Base-by-base conservation (phyloP, 2,329 filamentous ascomycete genomes). In the Acrocalymma vagum region DNA sequence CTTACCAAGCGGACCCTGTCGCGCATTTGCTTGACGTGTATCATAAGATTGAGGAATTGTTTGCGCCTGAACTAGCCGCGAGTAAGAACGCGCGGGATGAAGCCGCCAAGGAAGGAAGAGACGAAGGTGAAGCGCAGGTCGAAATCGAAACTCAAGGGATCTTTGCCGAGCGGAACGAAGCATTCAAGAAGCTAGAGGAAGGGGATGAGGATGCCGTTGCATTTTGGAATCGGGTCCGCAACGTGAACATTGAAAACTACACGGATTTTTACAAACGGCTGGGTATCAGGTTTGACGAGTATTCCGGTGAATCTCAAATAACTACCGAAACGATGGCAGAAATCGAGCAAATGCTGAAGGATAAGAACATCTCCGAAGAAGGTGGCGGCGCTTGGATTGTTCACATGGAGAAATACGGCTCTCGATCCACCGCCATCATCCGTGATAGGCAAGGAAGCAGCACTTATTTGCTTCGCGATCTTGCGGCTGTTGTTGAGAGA, bases 401-500 rank as follows among this genome's bases (percentile, higher is more conserved):
- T 41, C 83, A 91, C 67, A 89, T 91, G 62, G 74, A 79, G 37
- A 84, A 87, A 63, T 81, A 86, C 44, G 77, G 87, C 1, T 88
- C 88, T 73, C 82, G 80, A 44, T 79, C 90, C 9, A 84, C 83
- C 61, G 81, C 86, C 17, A 80, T 91, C 38, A 80, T 91, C 43
- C 81, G 85, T 52, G 88, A 89, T 73, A 83, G 81, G 53, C 85
- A 88, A 51, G 88, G 88, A 39, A 90, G 86, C 9, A 87, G 86
- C 26, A 79, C 90, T 22, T 92, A 93, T 64, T 78, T 92, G 30
- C 89, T 88, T 34, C 83, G 88, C 53, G 87, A 93, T 67, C 86
- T 92, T 48, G 87, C 84, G 54, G 86, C 90, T 60, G 80, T 89
- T 18, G 71, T 90, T 37, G 80, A 84, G 59, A 82, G 88, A 40